Conservation (phyloP, 208 protist species). For the Leishmania martiniquensis region DNA sequence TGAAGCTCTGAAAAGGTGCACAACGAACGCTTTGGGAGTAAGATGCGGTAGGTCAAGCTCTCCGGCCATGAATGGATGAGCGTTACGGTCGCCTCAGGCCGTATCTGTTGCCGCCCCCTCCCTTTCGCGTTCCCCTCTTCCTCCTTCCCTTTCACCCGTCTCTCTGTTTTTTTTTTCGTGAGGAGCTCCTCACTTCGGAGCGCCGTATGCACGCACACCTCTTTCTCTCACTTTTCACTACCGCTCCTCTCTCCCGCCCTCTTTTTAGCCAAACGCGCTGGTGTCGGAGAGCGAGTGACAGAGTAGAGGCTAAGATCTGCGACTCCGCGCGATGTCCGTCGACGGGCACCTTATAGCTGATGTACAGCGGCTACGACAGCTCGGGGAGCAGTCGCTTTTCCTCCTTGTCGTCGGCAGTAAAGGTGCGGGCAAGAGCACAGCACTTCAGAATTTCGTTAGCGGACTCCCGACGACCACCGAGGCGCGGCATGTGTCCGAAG, state of each 20-base stretch:
- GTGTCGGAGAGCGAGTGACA: background rate
- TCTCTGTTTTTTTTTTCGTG: background rate
- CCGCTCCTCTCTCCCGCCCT: background rate
- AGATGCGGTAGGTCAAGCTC: too few species aligned
- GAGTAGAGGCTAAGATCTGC: background rate
- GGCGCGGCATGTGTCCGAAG: background rate
- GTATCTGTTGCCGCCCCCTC: background rate
- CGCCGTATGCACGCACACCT: background rate
- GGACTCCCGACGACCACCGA: conserved; percentile 3
- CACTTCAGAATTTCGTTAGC: conserved; percentile 25
- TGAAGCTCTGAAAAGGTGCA: background rate
- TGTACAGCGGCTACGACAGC: conserved; percentile 23
- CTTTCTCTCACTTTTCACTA: background rate
- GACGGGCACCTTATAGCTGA: conserved; percentile 36
- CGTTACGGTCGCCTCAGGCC: background rate
- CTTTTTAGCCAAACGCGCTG: background rate
- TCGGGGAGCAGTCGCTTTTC: conserved; percentile 23
- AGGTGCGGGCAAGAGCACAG: conserved; percentile 31
- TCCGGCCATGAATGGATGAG: background rate
- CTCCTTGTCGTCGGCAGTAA: conserved; percentile 36
- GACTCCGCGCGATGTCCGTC: conserved; percentile 17
- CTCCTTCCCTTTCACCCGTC: background rate
- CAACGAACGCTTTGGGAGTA: background rate
- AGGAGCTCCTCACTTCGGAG: too few species aligned
- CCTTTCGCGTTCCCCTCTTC: background rate